phyloP scores from a whole-genome alignment of 2,329 filamentous ascomycete species.

The Colletotrichum abscissum region DNA sequence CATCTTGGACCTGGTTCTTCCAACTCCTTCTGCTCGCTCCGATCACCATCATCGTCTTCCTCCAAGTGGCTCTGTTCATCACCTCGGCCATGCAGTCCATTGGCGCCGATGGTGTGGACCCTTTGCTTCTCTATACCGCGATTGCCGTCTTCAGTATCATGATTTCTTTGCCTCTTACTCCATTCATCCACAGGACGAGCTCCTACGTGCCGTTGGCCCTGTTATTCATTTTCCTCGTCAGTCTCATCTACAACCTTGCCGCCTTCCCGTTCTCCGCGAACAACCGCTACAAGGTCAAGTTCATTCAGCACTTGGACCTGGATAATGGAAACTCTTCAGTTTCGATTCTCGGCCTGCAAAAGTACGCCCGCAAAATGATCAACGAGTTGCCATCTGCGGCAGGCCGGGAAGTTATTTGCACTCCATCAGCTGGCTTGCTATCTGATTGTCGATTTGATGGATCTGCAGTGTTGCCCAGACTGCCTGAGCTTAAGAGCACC shows the following conservation, averaged over 20 bases:
- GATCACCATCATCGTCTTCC: slow-evolving; percentile 80
- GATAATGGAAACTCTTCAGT: slow-evolving; percentile 73
- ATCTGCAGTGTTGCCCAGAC: slow-evolving; percentile 67
- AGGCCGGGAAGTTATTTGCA: slow-evolving; percentile 69
- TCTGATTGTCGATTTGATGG: slow-evolving; percentile 79
- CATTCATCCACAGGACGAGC: slow-evolving; percentile 88
- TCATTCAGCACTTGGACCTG: slow-evolving; percentile 84
- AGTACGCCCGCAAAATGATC: slow-evolving; percentile 76
- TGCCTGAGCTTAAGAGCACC: slow-evolving; percentile 45
- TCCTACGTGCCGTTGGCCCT: slow-evolving; percentile 85
- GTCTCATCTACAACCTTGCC: slow-evolving; percentile 83
- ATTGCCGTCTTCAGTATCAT: slow-evolving; percentile 77
- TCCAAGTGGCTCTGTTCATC: slow-evolving; percentile 79
- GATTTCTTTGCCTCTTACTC: slow-evolving; percentile 79
- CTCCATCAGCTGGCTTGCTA: slow-evolving; percentile 57
- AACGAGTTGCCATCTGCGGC: slow-evolving; percentile 76
- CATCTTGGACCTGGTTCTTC: slow-evolving; percentile 87
- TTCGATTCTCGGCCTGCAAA: slow-evolving; percentile 76
- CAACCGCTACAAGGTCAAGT: slow-evolving; percentile 87
- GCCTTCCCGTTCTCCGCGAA: slow-evolving; percentile 89
- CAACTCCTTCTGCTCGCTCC: slow-evolving; percentile 87
- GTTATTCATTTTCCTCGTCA: slow-evolving; percentile 73
- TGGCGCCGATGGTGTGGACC: slow-evolving; percentile 81
- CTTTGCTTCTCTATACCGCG: slow-evolving; percentile 77
- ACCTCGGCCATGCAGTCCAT: slow-evolving; percentile 83